Evolutionary conservation across 306 rosid species (phyloP).

Genomic region (Cucurbita argyrosperma): DNA sequence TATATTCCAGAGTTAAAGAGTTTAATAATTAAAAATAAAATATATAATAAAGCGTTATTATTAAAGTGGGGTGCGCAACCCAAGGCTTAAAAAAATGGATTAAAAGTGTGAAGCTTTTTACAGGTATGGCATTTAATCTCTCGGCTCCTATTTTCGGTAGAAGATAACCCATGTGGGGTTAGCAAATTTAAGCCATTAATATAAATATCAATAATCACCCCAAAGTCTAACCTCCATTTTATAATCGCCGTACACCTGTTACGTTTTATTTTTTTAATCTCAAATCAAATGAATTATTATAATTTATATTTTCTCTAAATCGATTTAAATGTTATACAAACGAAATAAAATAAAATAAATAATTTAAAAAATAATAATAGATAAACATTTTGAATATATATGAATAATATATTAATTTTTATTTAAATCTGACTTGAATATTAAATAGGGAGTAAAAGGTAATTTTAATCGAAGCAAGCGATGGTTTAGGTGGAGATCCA

Average conservation of each 20-base stretch:
- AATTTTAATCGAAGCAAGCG: neutral
- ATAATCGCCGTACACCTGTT: neutral
- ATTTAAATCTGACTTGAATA: too few species aligned
- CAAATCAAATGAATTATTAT: neutral
- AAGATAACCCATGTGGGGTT: conserved; percentile 11
- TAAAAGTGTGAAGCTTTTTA: neutral
- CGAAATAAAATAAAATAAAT: too few species aligned
- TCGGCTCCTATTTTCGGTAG: neutral
- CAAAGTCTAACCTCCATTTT: neutral
- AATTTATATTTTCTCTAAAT: neutral
- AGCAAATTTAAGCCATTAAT: neutral
- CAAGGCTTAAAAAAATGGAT: neutral
- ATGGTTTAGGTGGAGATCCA: neutral
- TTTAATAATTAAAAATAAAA: neutral
- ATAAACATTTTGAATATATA: too few species aligned
- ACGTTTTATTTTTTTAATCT: neutral
- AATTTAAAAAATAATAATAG: too few species aligned
- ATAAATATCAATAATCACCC: neutral
- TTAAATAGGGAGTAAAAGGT: too few species aligned
- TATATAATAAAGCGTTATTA: neutral
- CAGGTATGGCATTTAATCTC: neutral
- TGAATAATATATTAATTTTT: too few species aligned
- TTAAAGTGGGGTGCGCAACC: neutral
- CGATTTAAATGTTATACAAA: too few species aligned
- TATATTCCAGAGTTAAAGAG: neutral